A percentile compares a stretch with the other conserved stretches of the same genome.
phyloP scores from a whole-genome alignment of 1,139 yeast genomes.

The Yamadazyma trypodendri region DNA sequence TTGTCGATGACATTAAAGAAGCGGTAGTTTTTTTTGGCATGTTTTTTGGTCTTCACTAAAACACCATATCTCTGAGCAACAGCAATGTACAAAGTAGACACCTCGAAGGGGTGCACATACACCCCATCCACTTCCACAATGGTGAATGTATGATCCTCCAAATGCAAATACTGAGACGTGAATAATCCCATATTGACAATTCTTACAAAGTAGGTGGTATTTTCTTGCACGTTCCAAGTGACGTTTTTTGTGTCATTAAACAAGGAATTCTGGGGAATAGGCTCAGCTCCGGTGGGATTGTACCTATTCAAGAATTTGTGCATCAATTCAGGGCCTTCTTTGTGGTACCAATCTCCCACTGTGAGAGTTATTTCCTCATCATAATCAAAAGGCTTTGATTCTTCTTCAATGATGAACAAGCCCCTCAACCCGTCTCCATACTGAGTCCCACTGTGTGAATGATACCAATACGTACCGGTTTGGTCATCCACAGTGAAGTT shows the following conservation, averaged over 20 bases:
- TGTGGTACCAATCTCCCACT: constrained; percentile 85
- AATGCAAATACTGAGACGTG: constrained; percentile 78
- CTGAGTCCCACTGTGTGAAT: constrained; percentile 82
- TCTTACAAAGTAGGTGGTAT: constrained; percentile 76
- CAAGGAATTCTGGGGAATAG: constrained; percentile 77
- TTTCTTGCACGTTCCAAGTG: constrained; percentile 72
- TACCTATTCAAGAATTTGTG: constrained; percentile 59
- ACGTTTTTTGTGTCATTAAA: constrained; percentile 76
- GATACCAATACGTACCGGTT: constrained; percentile 92
- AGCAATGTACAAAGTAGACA: constrained; percentile 61
- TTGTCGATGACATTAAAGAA: constrained; percentile 76
- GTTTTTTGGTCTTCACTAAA: constrained; percentile 65
- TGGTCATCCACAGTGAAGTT: constrained; percentile 84
- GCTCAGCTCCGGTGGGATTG: constrained; percentile 97
- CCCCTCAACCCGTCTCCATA: constrained; percentile 94
- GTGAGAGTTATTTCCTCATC: constrained; percentile 75
- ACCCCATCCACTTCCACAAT: constrained; percentile 86
- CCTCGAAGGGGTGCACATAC: constrained; percentile 62
- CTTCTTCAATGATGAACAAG: constrained; percentile 57
- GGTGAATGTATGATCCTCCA: constrained; percentile 80
- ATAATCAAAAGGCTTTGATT: constrained; percentile 47
- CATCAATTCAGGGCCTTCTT: constrained; percentile 50
- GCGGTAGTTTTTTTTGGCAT: constrained; percentile 62
- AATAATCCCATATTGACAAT: constrained; percentile 83
- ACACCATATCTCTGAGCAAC: constrained; percentile 81